These are phyloP conservation scores for Antarctomyces pellizariae DNA, from an alignment of 495 filamentous ascomycete species.

Conservation along the genomic window DNA sequence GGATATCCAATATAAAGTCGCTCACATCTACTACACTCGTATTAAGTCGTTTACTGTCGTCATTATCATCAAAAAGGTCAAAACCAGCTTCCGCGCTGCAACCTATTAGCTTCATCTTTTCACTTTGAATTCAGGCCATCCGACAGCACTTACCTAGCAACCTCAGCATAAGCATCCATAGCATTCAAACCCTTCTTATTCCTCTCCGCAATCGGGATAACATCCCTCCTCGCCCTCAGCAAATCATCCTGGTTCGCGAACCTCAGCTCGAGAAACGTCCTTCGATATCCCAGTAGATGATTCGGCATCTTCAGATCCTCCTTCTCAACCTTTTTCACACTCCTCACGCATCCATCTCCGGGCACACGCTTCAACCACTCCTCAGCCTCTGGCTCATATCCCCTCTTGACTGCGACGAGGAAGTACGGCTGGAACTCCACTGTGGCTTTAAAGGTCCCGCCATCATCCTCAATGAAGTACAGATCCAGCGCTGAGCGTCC, in stretches of 20 bases:
- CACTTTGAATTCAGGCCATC: neutral
- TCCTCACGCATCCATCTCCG: constrained; percentile 70
- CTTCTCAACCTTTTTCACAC: constrained; percentile 53
- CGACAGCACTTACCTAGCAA: constrained; percentile 42
- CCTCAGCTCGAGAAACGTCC: constrained; percentile 61
- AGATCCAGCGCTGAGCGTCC: constrained; percentile 84
- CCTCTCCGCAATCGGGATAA: constrained; percentile 85
- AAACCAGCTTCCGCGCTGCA: constrained; percentile 62
- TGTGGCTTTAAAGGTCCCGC: constrained; percentile 86
- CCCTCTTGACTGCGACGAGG: constrained; percentile 68
- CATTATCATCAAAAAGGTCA: constrained; percentile 83
- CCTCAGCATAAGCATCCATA: constrained; percentile 97
- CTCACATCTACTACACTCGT: constrained; percentile 61
- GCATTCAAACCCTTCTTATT: constrained; percentile 86
- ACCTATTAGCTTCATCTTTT: constrained; percentile 11
- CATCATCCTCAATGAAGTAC: constrained; percentile 91
- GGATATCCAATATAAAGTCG: constrained; percentile 95
- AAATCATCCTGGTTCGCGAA: constrained; percentile 79
- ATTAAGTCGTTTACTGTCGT: constrained; percentile 66
- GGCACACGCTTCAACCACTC: constrained; percentile 72
- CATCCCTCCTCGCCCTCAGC: constrained; percentile 52
- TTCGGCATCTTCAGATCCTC: constrained; percentile 94
- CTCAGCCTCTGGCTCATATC: constrained; percentile 78
- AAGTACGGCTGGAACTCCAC: constrained; percentile 96
- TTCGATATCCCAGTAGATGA: constrained; percentile 74